These are phyloP conservation scores for Cytauxzoon felis DNA, from an alignment of 169 alveolate species.

Conservation along the genomic window DNA sequence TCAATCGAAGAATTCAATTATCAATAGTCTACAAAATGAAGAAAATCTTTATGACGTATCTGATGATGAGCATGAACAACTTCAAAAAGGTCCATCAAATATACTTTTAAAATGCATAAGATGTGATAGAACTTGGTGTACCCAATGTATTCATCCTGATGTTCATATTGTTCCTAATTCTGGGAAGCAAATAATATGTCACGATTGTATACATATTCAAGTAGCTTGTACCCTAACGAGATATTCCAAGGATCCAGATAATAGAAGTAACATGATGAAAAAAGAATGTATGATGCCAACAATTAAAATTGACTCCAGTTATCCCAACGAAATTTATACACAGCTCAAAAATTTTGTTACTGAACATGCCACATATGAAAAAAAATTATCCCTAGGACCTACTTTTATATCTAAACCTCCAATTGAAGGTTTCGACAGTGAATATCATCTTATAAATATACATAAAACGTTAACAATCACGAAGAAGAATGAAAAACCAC, in stretches of 20 bases:
- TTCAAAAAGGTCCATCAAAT: conserved; percentile 33
- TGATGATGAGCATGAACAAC: conserved; percentile 43
- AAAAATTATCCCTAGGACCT: conserved; percentile 30
- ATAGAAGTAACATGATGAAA: conserved; percentile 3
- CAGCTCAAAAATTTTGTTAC: conserved; percentile 6
- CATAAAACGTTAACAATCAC: conserved; percentile 8
- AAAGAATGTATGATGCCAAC: conserved; percentile 21
- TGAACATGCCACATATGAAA: conserved; percentile 22
- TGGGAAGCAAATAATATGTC: conserved; percentile 57
- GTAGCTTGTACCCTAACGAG: conserved; percentile 9
- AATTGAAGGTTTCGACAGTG: conserved; percentile 14
- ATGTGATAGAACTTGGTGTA: conserved; percentile 66
- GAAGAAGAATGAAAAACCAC: conserved; percentile 1
- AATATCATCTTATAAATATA: conserved; percentile 5
- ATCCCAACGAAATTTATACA: conserved; percentile 30
- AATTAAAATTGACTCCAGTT: conserved; percentile 10
- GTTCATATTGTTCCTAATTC: conserved; percentile 48
- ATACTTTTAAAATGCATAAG: conserved; percentile 37
- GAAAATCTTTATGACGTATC: conserved; percentile 34
- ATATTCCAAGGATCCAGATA: conserved; percentile 2
- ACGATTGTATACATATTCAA: conserved; percentile 57
- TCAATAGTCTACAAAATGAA: not conserved
- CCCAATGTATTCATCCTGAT: conserved; percentile 59
- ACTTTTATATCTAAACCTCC: conserved; percentile 21
- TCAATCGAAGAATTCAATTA: conserved; percentile 16